Conservation (phyloP, 2,329 filamentous ascomycete genomes). For the Colletotrichum coccodes region DNA sequence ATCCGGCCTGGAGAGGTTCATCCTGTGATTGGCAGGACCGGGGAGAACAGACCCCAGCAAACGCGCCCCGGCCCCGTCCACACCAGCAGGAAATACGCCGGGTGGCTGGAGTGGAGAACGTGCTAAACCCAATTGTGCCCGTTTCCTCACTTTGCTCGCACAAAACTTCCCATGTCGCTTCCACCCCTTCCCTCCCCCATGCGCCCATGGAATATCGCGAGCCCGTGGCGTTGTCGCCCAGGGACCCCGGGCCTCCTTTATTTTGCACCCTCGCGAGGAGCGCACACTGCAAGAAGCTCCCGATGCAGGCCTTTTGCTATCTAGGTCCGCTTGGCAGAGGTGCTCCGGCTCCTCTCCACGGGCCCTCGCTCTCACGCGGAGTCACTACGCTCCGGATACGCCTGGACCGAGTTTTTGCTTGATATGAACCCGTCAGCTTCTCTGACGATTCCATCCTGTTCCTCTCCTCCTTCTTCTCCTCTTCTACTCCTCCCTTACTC, state of each 20-base stretch:
- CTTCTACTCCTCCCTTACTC: slow-evolving; percentile 7
- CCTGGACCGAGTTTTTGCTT: slow-evolving; percentile 29
- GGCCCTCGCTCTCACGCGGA: not conserved
- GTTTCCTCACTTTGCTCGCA: slow-evolving; percentile 7
- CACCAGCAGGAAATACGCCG: slow-evolving; percentile 31
- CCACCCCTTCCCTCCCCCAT: not conserved
- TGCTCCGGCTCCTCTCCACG: slow-evolving; percentile 5
- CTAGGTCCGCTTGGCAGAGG: slow-evolving; percentile 12
- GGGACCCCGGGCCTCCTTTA: slow-evolving; percentile 31
- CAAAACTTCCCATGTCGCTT: not conserved
- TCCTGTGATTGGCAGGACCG: slow-evolving; percentile 23
- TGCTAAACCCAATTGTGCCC: slow-evolving; percentile 30
- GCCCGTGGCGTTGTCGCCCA: slow-evolving; percentile 22
- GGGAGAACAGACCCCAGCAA: slow-evolving; percentile 8
- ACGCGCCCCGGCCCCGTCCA: not conserved
- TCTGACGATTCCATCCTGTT: slow-evolving; percentile 1
- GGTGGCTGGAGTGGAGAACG: slow-evolving; percentile 33
- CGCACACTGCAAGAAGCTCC: slow-evolving; percentile 4
- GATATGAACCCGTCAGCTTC: slow-evolving; percentile 29
- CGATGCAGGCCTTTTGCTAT: slow-evolving; percentile 7
- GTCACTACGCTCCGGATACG: slow-evolving; percentile 17
- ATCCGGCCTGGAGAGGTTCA: not conserved
- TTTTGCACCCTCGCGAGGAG: slow-evolving; percentile 20
- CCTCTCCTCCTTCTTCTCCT: slow-evolving; percentile 5
- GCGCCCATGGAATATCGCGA: slow-evolving; percentile 21